Evolutionary conservation across 192 early-diverging fungal species (phyloP), one percentile per base, ranked within the genome.

Genomic region (Irineochytrium annulatum): DNA sequence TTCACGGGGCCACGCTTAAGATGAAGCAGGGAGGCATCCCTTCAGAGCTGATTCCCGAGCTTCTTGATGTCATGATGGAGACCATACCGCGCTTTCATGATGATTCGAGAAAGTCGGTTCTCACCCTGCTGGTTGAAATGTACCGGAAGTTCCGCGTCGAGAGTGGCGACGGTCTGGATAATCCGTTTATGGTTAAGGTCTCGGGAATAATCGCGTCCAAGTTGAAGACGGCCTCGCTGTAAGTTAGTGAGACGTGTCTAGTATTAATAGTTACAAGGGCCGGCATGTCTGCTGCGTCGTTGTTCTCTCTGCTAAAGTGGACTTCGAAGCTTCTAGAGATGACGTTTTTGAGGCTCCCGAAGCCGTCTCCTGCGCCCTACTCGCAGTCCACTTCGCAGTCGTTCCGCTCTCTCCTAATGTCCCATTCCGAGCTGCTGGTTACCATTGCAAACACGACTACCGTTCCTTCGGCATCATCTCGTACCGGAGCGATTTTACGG

Each of bases 401-500:
- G 26, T 49, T 49, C 46, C 46, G 24, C 13, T 49, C 11, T 24
- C 46, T 49, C 11, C 11, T 49, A 6, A 6, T 49, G 13, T 49
- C 46, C 11, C 11, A 8, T 24, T 8, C 13, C 8, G 8, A 6
- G 13, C 22, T 49, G 46, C 26, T 49, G 46, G 6, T 8, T 49
- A 24, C 37, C 8, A 8, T 41, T 8, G 37, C 37, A 41, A 41
- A 24, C 46, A 8, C 26, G 11, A 24, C 46, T 24, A 8, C 46
- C 26, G 22, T 6, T 22, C 17, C 6, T 6, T 17, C 46, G 17
- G 6, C 46, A 22, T 8, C 46, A 6, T 22, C 11, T 8, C 46
- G 58, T 17, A 77, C 77, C 56, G 69, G 80, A 20, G 78, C 83
- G 45, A 60, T 91, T 28, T 57, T 89, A 60, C 72, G 2, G 76